Base-by-base conservation (phyloP, 2,329 filamentous ascomycete species). In the Metarhizium sp. region DNA sequence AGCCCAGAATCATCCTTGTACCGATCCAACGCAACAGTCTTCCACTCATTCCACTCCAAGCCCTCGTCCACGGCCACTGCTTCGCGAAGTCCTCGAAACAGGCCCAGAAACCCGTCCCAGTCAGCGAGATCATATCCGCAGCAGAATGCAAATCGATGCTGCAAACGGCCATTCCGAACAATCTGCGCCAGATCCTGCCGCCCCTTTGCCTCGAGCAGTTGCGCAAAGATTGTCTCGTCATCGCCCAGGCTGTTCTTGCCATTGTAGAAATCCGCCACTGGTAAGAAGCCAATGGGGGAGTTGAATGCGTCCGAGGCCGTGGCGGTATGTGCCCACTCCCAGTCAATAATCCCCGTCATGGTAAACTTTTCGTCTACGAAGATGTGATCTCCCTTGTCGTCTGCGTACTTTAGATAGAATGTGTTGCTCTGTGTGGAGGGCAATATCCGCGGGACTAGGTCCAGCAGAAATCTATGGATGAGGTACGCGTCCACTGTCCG, bases 281-380 rank as follows among this genome's bases (percentile, higher is more conserved):
- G 69, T 49, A 75, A 62, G 32, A 76, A 58, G 38, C 66, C 64
- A 38, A 73, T 64, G 0, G 72, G 72, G 14, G 73, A 75, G 61
- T 72, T 73, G 54, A 77, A 77, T 1, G 73, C 72, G 29, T 64
- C 61, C n/a, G 62, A 60, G 53, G 68, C 65, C 1, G 70, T 59
- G 18, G 66, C 68, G 5, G 67, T 69, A 34, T 69, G 59, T n/a
- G 69, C 68, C 66, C 63, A 69, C 49, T 69, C 65, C 70, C 69
- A 78, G 58, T 79, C 75, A 53, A 78, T 73, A 36, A 79, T 73
- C 1, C 73, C 74, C 6, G 71, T 77, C 38, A 79, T 71, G 55
- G 75, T 73, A 56, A 67, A 74, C 7, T 75, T 50, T 4, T 75
- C 66, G 56, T 79, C 71, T 2, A 73, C 70, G 1, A 79, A 64